A percentile compares a stretch with the other conserved stretches of the same genome.
Evolutionary conservation across 495 filamentous ascomycete genomes (phyloP).

Genomic region (Aspergillus diversus): DNA sequence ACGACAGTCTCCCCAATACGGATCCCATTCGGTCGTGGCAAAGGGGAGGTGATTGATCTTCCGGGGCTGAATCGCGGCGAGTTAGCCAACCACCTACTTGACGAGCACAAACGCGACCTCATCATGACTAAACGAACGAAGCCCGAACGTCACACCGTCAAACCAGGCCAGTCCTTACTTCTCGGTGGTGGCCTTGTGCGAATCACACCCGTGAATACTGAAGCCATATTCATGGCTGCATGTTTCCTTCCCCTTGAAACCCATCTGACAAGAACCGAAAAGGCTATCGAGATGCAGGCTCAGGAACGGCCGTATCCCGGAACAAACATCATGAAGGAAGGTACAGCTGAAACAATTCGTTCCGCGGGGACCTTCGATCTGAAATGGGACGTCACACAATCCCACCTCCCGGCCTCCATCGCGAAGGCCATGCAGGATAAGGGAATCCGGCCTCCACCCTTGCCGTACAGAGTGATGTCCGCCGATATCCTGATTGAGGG

Average conservation of each 20-base stretch:
- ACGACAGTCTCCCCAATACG: conserved; percentile 95
- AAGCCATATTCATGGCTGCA: conserved; percentile 69
- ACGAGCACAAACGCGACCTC: conserved; percentile 64
- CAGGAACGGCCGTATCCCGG: conserved; percentile 58
- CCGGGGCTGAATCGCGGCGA: conserved; percentile 79
- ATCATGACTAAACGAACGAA: conserved; percentile 74
- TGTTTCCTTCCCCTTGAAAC: conserved; percentile 74
- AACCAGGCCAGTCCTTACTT: conserved; percentile 79
- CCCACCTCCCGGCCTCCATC: conserved; percentile 42
- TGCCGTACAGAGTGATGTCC: conserved; percentile 79
- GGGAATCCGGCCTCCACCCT: conserved; percentile 30
- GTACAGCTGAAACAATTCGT: conserved; percentile 52
- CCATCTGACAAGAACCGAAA: conserved; percentile 77
- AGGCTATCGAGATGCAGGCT: conserved; percentile 69
- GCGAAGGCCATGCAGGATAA: conserved; percentile 41
- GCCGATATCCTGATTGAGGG: conserved; percentile 89
- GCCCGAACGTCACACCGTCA: conserved; percentile 70
- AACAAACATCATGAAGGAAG: conserved; percentile 60
- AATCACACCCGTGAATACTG: conserved; percentile 72
- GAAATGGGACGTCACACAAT: conserved; percentile 77
- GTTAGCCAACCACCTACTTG: conserved; percentile 67
- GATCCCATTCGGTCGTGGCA: conserved; percentile 79
- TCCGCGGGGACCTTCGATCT: conserved; percentile 77
- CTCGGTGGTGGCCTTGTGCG: conserved; percentile 84
- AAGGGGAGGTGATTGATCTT: conserved; percentile 92